Evolutionary conservation across 345 rosid genomes (phyloP).

Genomic region (Citrus hindsii): DNA sequence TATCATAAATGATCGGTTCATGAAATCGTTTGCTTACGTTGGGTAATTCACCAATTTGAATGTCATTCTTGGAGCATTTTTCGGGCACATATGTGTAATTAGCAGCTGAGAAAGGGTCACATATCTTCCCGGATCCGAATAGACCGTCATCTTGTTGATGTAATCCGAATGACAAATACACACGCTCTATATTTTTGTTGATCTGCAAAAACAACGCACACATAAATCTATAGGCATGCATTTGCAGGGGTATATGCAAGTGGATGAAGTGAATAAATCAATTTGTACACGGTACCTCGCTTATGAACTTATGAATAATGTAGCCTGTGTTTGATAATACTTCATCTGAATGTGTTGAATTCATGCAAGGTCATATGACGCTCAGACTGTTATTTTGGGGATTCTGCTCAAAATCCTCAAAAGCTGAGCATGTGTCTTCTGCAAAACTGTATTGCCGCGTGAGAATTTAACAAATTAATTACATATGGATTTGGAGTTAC

Average conservation of each 20-base stretch:
- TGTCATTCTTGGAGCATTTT: conserved; percentile 35
- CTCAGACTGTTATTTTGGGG: conserved; percentile 43
- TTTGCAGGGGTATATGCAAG: background rate
- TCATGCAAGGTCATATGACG: conserved; percentile 48
- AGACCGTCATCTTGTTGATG: conserved; percentile 2
- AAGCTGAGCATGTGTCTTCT: conserved; percentile 55
- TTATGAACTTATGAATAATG: conserved; percentile 40
- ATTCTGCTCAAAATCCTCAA: conserved; percentile 39
- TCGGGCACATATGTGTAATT: conserved; percentile 35
- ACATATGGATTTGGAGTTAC: background rate
- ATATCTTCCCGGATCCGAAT: conserved; percentile 27
- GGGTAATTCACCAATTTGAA: conserved; percentile 44
- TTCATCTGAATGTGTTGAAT: conserved; percentile 32
- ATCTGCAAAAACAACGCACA: conserved; percentile 27
- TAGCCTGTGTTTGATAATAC: conserved; percentile 37
- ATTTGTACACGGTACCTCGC: conserved; percentile 28
- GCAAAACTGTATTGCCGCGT: conserved; percentile 41
- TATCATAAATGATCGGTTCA: no score
- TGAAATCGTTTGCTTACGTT: conserved; percentile 30
- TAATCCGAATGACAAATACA: conserved; percentile 15
- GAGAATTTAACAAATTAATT: background rate
- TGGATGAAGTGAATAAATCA: background rate
- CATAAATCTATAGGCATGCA: background rate
- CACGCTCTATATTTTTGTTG: conserved; percentile 32
- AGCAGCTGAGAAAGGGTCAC: conserved; percentile 59